Percentiles rank a stretch among this genome's conserved stretches.
phyloP scores from a whole-genome alignment of 2,329 filamentous ascomycete species.

The Pyricularia grisea region DNA sequence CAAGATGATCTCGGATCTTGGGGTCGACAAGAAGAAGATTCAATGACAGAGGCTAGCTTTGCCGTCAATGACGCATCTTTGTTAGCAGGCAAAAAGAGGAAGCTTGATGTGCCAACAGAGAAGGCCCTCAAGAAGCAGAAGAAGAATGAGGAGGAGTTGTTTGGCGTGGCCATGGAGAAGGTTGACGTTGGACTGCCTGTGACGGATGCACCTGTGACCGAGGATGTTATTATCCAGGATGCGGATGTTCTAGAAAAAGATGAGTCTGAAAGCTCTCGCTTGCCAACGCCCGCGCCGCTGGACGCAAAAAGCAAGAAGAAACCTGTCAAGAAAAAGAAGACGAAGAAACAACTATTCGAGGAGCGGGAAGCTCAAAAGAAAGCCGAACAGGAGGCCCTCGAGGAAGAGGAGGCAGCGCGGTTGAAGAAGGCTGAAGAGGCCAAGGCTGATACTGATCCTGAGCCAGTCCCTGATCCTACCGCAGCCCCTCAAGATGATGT shows the following conservation, averaged over 20 bases:
- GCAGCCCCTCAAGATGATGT: slow-evolving; percentile 14
- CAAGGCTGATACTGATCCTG: slow-evolving; percentile 13
- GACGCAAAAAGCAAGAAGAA: slow-evolving; percentile 46
- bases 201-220: slow-evolving; percentile 31
- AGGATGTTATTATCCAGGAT: slow-evolving; percentile 39
- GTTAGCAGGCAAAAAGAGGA: slow-evolving; percentile 57
- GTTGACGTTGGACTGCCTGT: slow-evolving; percentile 40
- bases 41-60: slow-evolving; percentile 65
- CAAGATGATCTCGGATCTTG: slow-evolving; percentile 40
- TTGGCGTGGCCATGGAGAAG: slow-evolving; percentile 50
- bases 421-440: slow-evolving; percentile 21
- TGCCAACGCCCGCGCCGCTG: slow-evolving; percentile 34
- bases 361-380: slow-evolving; percentile 54
- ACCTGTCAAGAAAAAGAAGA: slow-evolving; percentile 61
- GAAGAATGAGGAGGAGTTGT: slow-evolving; percentile 70
- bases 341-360: slow-evolving; percentile 68
- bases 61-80: slow-evolving; percentile 42
- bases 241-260: slow-evolving; percentile 35
- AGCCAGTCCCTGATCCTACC: slow-evolving; percentile 9
- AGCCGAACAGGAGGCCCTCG: slow-evolving; percentile 39
- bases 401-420: slow-evolving; percentile 31
- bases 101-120: slow-evolving; percentile 60
- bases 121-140: slow-evolving; percentile 69
- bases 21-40: slow-evolving; percentile 49
- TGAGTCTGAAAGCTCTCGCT: slow-evolving; percentile 32